Evolutionary conservation across 2,329 filamentous ascomycete species (phyloP), one percentile per base, ranked within the genome.

Genomic region (Escovopsis weberi): DNA sequence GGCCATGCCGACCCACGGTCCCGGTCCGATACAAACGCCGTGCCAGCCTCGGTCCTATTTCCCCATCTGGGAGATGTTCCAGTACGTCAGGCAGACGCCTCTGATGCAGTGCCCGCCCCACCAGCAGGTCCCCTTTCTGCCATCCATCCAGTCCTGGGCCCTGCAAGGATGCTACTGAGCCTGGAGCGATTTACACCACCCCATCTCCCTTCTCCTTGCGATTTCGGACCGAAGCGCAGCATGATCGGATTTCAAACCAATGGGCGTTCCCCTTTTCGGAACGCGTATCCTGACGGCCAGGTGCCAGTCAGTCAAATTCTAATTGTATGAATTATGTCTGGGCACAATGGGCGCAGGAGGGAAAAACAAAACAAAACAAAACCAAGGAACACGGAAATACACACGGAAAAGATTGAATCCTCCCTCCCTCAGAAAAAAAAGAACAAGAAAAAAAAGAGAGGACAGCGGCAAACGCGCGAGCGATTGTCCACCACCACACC

Each of bases 101-200:
- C 63, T 63, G 39, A 60, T 70, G 34, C 69, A 71, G 48, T 65
- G 70, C 44, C 63, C 68, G 23, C 73, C 74, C 44, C 70, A 73
- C 46, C 67, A 69, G 38, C 71, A 71, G 56, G 65, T 72, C 45
- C 65, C 68, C 32, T 60, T 74, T 41, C 65, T 75, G 51, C 59
- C 65, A 40, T 65, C 70, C 45, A 65, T 72, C 44, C 23, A 23
- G 23, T 23, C 23, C 3, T 23, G 23, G 23, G 23, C 23, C 23
- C 23, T 23, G 23, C 71, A 69, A 55, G 67, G 69, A 45, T 74
- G 70, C 57, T 74, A 69, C 37, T 62, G 51, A 51, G 26, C 26
- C 34, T 40, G 37, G 37, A 37, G 40, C 38, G 30, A 33, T n/a
- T 41, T 34, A 41, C 23, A 23, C 23, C 23, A 23, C 23, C 23